Evolutionary conservation across 306 rosid genomes (phyloP), one percentile per base, ranked within the genome.

Genomic region (Hippophae tibetana): DNA sequence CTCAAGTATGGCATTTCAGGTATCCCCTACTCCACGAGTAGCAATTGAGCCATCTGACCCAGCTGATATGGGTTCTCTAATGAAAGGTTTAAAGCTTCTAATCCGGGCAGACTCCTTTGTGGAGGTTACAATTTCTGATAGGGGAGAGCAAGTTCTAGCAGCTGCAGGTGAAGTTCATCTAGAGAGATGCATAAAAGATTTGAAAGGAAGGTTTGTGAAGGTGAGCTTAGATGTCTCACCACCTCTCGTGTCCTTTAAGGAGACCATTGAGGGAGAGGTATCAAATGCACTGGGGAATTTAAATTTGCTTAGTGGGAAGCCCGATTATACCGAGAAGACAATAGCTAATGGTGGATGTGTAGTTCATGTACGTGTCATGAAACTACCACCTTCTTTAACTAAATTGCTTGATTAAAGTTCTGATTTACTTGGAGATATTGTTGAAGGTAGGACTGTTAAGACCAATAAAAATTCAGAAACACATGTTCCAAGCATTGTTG

Each of bases 91-190:
- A 71, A 75, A 76, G 84, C 95, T 90, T 77, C 57, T 90, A 44
- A 90, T 84, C 70, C 76, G 86, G 44, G 97, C 95, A 0, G 97
- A 90, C 64, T 94, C 97, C 5, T 87, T 86, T 77, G 95, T 87
- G 27, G 94, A 85, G 86, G 87, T 87, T 54, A 81, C 85, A 7
- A 89, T 81, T 72, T 84, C 90, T 54, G 85, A 78, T 0, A 81
- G 94, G 73, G 97, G 97, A 54, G 95, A 87, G 64, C 86, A 82
- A 61, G 89, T 90, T 43, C 76, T 90, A 57, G 79, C 90, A 57
- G 97, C 94, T 3, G 94, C 95, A 2, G 97, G 97, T 43, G 97
- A 90, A 71, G 95, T 90, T 67, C 95, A 87, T 77, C 95, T 87
- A 5, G 89, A 90, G 75, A 81, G 95, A 66, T 87, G 95, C 78